Base-by-base conservation (phyloP, 2,329 filamentous ascomycete genomes). In the Juglanconis sp. region DNA sequence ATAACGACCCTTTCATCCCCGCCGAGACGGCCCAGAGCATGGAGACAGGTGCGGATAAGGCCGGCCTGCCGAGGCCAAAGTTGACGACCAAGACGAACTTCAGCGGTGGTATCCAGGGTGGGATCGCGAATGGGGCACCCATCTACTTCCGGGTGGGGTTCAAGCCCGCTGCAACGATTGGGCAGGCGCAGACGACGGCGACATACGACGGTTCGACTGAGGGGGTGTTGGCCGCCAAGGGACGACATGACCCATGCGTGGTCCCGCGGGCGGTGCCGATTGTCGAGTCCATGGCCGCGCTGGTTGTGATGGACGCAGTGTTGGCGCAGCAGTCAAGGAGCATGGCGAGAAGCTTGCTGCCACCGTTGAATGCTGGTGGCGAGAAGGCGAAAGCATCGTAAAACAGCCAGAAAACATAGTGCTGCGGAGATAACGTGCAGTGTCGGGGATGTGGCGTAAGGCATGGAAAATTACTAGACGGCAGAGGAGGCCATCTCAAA, bases 111-210 rank as follows among this genome's bases (percentile, higher is more conserved):
- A 91, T 98, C 67, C 94, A 98, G 78, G 95, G 94, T 48, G 94
- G 94, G 56, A 98, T 98, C 76, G 89, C 90, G 54, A 98, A 98
- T 75, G 95, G 94, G 60, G 91, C 91, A 42, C 89, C 88, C 61
- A 92, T 98, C 77, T 98, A 95, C 82, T 98, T 98, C 85, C 87
- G 90, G 54, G 88, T 96, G 5, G 93, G 86, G 15, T 98, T 98
- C 86, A 98, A 98, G 82, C 91, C 94, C 9, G 87, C 94, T 3
- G 93, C 94, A 35, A 98, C 95, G 3, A 98, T 98, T 71, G 89
- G 91, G 50, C 89, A 94, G 76, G 89, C 90, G 48, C 94, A 98
- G 79, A 83, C 82, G 13, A 98, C 95, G 0, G 87, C 88, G 8
- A 89, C 85, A 9, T 98, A 96, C 75, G 88, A 89, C 62, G 89